phyloP scores from a whole-genome alignment of 2,329 filamentous ascomycete species.

The Myriosclerotinia curreyana region DNA sequence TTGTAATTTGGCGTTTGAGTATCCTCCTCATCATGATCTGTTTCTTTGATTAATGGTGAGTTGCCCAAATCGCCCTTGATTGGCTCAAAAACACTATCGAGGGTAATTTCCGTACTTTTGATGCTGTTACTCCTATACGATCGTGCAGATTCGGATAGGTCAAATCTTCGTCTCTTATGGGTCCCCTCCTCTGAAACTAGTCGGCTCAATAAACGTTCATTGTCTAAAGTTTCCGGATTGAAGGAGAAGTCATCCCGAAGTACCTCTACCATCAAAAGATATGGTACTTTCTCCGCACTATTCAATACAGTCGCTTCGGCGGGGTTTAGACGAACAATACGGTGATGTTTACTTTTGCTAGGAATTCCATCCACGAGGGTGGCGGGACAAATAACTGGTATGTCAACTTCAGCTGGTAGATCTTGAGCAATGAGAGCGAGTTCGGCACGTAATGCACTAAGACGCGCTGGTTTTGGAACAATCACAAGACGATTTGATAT shows the following conservation, averaged over 20 bases:
- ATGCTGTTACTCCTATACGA: slow-evolving; percentile 42
- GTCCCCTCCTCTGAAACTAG: slow-evolving; percentile 57
- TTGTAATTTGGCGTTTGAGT: slow-evolving; percentile 26
- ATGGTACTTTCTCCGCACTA: slow-evolving; percentile 82
- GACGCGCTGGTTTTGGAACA: slow-evolving; percentile 75
- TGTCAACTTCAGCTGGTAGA: slow-evolving; percentile 77
- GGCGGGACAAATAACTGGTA: slow-evolving; percentile 77
- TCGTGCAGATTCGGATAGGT: slow-evolving; percentile 64
- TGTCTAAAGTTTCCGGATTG: slow-evolving; percentile 70
- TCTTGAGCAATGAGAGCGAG: slow-evolving; percentile 78
- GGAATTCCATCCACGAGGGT: slow-evolving; percentile 70
- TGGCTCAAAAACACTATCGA: slow-evolving; percentile 82
- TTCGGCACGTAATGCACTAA: slow-evolving; percentile 78
- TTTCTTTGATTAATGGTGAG: slow-evolving; percentile 63
- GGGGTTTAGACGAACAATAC: slow-evolving; percentile 79
- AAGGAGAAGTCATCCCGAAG: slow-evolving; percentile 80
- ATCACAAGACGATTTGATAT: slow-evolving; percentile 82
- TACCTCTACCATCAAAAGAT: slow-evolving; percentile 80
- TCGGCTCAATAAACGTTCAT: slow-evolving; percentile 60
- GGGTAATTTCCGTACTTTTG: slow-evolving; percentile 38
- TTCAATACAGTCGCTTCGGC: slow-evolving; percentile 82
- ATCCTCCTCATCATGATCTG: slow-evolving; percentile 45
- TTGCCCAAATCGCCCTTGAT: slow-evolving; percentile 73
- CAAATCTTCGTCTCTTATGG: slow-evolving; percentile 59
- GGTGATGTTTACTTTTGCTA: slow-evolving; percentile 72